These are phyloP conservation scores for Alternaria ethzedia DNA, from an alignment of 2,329 filamentous ascomycete genomes.

Conservation along the genomic window DNA sequence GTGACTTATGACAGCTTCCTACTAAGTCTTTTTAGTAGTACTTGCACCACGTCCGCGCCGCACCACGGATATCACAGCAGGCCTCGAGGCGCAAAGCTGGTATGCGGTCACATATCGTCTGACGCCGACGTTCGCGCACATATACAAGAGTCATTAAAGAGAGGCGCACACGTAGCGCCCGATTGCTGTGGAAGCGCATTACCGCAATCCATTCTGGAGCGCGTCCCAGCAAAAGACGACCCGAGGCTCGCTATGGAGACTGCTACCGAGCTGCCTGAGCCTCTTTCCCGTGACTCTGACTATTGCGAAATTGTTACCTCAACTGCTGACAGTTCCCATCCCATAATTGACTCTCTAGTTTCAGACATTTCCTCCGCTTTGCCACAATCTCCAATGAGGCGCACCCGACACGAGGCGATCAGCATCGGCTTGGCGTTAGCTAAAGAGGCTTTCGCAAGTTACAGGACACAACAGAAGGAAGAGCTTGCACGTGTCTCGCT, in stretches of 20 bases:
- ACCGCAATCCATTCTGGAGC: slow-evolving; percentile 49
- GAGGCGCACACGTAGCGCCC: slow-evolving; percentile 41
- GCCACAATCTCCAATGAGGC: slow-evolving; percentile 13
- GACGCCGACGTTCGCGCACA: slow-evolving; percentile 35
- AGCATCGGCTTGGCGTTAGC: slow-evolving; percentile 29
- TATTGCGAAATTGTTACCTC: slow-evolving; percentile 37
- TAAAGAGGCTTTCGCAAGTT: slow-evolving; percentile 34
- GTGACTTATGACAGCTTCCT: background rate
- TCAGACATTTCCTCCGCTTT: slow-evolving; percentile 13
- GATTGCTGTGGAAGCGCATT: slow-evolving; percentile 51
- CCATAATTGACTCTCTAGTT: slow-evolving; percentile 6
- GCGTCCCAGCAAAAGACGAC: slow-evolving; percentile 48
- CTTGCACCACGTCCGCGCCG: slow-evolving; percentile 34
- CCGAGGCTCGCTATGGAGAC: slow-evolving; percentile 34
- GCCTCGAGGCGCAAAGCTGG: slow-evolving; percentile 32
- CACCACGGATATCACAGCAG: slow-evolving; percentile 34
- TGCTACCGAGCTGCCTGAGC: background rate
- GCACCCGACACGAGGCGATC: slow-evolving; percentile 22
- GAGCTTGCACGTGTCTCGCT: slow-evolving; percentile 37
- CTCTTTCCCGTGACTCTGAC: slow-evolving; percentile 30
- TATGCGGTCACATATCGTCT: slow-evolving; percentile 42
- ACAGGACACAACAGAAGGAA: slow-evolving; percentile 37
- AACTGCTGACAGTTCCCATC: slow-evolving; percentile 24
- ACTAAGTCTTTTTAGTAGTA: slow-evolving; percentile 27
- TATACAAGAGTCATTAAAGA: slow-evolving; percentile 45